Percentiles rank a stretch among this genome's conserved stretches.
Conservation (phyloP, 805 yeast species). For the Lipomyces mesembrius region DNA sequence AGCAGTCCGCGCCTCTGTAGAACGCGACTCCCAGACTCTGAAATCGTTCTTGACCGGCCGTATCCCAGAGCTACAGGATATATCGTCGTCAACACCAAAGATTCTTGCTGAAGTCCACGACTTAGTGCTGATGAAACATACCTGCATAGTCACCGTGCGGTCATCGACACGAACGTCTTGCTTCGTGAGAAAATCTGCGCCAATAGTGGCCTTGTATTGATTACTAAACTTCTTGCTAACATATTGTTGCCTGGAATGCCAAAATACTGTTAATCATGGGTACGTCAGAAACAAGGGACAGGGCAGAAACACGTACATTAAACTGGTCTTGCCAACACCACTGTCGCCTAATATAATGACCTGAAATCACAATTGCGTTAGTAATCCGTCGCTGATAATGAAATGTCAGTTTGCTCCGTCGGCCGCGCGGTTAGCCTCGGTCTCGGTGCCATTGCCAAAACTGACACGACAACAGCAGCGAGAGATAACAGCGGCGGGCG, state of each 20-base stretch:
- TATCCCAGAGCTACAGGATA: constrained; percentile 77
- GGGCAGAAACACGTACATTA: constrained; percentile 57
- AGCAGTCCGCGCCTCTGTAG: constrained; percentile 97
- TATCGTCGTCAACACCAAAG: constrained; percentile 41
- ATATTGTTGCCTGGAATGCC: constrained; percentile 70
- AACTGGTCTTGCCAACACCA: constrained; percentile 95
- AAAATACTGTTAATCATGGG: background rate
- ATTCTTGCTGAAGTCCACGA: background rate
- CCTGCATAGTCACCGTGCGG: constrained; percentile 69
- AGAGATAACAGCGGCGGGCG: background rate
- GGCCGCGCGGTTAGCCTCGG: background rate
- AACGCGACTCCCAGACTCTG: constrained; percentile 96
- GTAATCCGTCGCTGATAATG: background rate
- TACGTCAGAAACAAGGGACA: background rate
- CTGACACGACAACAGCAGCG: background rate
- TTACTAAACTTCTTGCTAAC: constrained; percentile 93
- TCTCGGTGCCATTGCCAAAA: background rate
- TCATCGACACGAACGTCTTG: constrained; percentile 80
- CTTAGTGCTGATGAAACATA: constrained; percentile 13
- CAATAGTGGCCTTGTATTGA: constrained; percentile 96
- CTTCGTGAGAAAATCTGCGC: constrained; percentile 94
- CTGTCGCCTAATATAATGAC: constrained; percentile 95
- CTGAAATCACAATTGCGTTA: constrained; percentile 41
- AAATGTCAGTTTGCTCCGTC: background rate
- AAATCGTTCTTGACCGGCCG: constrained; percentile 98